These are phyloP conservation scores for Datura wrightii DNA, from an alignment of 257 asterid species.

Conservation along the genomic window DNA sequence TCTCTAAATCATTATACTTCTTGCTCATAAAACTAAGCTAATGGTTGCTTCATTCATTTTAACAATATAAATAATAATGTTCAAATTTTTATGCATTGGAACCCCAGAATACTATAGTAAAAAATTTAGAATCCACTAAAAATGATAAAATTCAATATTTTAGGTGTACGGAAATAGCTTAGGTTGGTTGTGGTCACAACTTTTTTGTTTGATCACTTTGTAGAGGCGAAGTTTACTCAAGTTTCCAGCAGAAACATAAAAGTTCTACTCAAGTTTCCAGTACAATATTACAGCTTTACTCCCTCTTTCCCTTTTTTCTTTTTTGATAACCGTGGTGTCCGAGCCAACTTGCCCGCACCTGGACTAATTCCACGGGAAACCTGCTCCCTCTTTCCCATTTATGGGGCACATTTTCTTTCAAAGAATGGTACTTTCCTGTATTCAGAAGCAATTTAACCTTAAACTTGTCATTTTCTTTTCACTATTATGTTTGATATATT, in stretches of 20 bases:
- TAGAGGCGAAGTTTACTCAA: neutral
- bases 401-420: neutral
- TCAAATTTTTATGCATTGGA: neutral
- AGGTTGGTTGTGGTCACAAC: no score
- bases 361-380: no score
- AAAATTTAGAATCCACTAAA: neutral
- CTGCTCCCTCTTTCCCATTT: no score
- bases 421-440: neutral
- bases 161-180: neutral
- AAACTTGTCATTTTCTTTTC: constrained; percentile 40
- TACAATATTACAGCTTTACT: no score
- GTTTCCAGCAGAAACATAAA: neutral
- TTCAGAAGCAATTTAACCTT: constrained; percentile 29
- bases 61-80: neutral
- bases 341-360: no score
- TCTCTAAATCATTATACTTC: neutral
- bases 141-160: neutral
- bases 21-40: neutral
- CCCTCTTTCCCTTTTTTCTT: no score
- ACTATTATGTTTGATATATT: neutral
- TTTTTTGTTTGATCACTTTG: no score
- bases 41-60: neutral
- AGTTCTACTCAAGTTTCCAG: no score
- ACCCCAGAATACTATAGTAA: neutral
- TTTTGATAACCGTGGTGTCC: no score